Conservation (phyloP, 2,329 filamentous ascomycete genomes). For the Colletotrichum sublineola region DNA sequence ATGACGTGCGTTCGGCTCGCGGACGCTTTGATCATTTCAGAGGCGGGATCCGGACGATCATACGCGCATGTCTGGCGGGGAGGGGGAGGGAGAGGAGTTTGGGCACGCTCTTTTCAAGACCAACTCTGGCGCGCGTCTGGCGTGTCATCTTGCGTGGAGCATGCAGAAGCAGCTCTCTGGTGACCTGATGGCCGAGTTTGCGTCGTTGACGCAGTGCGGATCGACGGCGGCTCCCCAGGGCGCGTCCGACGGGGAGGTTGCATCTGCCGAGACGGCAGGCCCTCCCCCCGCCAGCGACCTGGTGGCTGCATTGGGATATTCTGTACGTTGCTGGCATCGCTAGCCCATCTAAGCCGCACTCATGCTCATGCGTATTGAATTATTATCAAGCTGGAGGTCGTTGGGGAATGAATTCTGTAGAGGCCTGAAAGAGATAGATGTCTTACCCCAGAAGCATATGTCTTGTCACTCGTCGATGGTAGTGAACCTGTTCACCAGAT, state of each 20-base stretch:
- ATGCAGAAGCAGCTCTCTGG: not conserved
- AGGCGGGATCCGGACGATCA: conserved; percentile 21
- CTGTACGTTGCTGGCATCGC: not conserved
- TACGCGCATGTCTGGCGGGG: not conserved
- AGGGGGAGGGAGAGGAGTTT: not conserved
- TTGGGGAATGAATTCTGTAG: not conserved
- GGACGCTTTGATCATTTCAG: conserved; percentile 7
- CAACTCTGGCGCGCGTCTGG: not conserved
- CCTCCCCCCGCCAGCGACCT: too few species aligned
- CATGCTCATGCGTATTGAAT: not conserved
- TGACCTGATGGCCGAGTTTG: not conserved
- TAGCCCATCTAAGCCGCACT: not conserved
- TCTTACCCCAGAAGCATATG: too few species aligned
- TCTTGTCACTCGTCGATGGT: not conserved
- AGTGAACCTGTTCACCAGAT: not conserved
- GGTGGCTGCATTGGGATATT: not conserved
- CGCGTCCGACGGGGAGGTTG: too few species aligned
- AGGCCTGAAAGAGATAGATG: too few species aligned
- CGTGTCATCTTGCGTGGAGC: not conserved
- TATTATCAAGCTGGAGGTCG: not conserved
- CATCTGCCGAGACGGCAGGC: too few species aligned
- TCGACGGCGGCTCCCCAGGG: not conserved
- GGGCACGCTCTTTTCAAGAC: not conserved
- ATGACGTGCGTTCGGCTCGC: conserved; percentile 13
- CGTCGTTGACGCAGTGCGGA: not conserved